Conservation (phyloP, 2,329 filamentous ascomycete genomes). For the Colletotrichum siamense region DNA sequence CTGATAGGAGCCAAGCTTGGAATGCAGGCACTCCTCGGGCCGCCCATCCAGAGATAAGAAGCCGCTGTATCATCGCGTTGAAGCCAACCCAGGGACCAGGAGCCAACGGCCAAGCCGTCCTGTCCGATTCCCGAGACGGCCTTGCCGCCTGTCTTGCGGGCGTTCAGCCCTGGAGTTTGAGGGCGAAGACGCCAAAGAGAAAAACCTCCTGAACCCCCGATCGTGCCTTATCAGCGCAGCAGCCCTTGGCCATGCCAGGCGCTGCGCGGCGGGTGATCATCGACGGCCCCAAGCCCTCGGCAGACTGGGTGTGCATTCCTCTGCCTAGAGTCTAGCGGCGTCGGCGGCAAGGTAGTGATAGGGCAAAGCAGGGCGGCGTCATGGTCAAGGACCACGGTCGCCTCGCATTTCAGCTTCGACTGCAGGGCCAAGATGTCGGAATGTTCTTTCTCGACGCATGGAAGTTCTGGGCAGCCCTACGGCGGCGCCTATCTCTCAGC, state of each 20-base stretch:
- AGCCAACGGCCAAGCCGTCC: not conserved
- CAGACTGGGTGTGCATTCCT: constrained; percentile 8
- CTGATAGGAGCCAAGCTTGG: not conserved
- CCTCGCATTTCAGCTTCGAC: not conserved
- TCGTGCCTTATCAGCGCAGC: constrained; percentile 6
- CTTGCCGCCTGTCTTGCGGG: not conserved
- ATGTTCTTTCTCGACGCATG: not conserved
- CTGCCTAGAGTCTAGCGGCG: not conserved
- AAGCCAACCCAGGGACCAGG: not conserved
- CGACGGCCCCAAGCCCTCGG: not conserved
- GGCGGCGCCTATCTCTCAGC: not conserved
- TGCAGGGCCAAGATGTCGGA: not conserved
- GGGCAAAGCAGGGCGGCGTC: not conserved
- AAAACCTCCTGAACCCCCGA: not conserved
- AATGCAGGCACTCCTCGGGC: not conserved
- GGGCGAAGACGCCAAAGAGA: not conserved
- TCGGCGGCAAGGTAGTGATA: not conserved
- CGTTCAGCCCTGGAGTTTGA: constrained; percentile 11
- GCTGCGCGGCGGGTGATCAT: not conserved
- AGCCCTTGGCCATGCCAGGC: constrained; percentile 7
- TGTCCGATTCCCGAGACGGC: not conserved
- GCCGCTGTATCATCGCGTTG: constrained; percentile 1
- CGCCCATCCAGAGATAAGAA: constrained; percentile 8
- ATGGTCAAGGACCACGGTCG: constrained; percentile 5
- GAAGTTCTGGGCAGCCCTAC: not conserved